These are phyloP conservation scores for Eragrostis tef DNA, from an alignment of 202 grass and related monocot species.

Conservation along the genomic window DNA sequence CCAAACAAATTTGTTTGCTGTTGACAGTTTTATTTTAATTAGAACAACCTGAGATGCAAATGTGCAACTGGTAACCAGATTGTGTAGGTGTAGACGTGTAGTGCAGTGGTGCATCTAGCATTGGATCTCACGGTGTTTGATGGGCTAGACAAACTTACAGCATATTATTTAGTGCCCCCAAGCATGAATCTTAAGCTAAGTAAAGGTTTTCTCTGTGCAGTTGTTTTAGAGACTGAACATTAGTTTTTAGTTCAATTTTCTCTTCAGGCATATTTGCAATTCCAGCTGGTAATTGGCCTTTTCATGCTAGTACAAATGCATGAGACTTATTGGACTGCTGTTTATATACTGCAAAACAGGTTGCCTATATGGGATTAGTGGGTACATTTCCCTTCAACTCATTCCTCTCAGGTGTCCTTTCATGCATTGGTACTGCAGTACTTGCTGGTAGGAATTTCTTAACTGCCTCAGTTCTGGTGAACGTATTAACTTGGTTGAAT, in stretches of 20 bases:
- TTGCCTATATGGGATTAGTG: conserved; percentile 70
- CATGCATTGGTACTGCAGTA: conserved; percentile 55
- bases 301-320: background rate
- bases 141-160: background rate
- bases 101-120: background rate
- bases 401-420: conserved; percentile 66
- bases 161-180: background rate
- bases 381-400: conserved; percentile 74
- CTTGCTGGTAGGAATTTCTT: conserved; percentile 52
- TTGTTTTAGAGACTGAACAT: background rate
- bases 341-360: conserved; percentile 45
- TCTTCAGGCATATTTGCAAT: background rate
- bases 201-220: background rate
- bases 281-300: background rate
- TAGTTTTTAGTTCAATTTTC: background rate
- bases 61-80: background rate
- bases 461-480: background rate
- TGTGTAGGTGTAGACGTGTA: background rate
- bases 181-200: background rate
- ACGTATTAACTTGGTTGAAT: background rate
- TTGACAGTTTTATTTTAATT: background rate
- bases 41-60: background rate
- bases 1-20: background rate
- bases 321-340: conserved; percentile 7
- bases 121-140: background rate